phyloP scores from a whole-genome alignment of 345 rosid species.

The Arabidopsis suecica region DNA sequence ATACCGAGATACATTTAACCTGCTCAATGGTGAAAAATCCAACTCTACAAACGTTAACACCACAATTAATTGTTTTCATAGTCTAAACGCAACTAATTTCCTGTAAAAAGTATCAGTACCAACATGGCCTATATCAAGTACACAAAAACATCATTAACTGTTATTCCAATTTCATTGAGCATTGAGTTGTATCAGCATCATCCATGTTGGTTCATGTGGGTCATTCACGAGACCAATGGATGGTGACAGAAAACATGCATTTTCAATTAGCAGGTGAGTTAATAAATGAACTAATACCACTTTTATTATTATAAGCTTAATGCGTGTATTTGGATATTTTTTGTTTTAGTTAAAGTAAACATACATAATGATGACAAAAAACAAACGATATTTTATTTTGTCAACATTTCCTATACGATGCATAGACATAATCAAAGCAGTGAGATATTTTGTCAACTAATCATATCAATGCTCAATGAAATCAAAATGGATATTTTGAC shows the following conservation, averaged over 20 bases:
- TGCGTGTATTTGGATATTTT: constrained; percentile 16
- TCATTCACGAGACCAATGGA: constrained; percentile 35
- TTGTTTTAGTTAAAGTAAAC: constrained; percentile 8
- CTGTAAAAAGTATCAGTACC: too few species aligned
- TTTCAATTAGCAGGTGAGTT: constrained; percentile 25
- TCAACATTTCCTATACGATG: constrained; percentile 13
- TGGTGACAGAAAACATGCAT: constrained; percentile 38
- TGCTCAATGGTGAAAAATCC: too few species aligned
- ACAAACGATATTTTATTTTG: neutral
- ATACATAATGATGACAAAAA: neutral
- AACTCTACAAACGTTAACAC: too few species aligned
- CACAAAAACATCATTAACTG: too few species aligned
- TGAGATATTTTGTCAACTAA: neutral
- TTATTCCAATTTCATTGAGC: neutral
- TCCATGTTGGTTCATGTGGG: constrained; percentile 44
- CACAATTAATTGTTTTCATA: too few species aligned
- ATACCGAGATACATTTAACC: too few species aligned
- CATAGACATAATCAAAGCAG: constrained; percentile 6
- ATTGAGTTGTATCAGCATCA: constrained; percentile 15
- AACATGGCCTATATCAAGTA: too few species aligned
- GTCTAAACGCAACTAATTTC: too few species aligned
- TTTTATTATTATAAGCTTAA: constrained; percentile 23
- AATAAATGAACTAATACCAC: constrained; percentile 17
- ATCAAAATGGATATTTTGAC: neutral
- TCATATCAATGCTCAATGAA: neutral